Conservation (phyloP, 495 filamentous ascomycete genomes). For the Tuber melanosporum region DNA sequence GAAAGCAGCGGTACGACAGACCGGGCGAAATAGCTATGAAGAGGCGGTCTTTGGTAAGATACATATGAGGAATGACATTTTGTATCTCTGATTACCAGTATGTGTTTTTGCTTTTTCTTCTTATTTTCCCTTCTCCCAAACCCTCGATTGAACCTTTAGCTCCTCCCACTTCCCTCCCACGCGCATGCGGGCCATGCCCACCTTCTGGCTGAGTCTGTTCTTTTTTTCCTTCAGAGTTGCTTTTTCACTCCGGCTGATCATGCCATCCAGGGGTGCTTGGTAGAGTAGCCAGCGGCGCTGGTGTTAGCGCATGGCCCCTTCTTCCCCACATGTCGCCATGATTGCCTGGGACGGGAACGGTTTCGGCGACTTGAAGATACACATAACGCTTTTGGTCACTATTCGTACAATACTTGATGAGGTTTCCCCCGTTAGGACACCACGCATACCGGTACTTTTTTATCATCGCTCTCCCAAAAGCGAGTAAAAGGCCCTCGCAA, state of each 20-base stretch:
- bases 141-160: conserved; percentile 23
- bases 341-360: conserved; percentile 30
- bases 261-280: conserved; percentile 14
- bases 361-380: conserved; percentile 16
- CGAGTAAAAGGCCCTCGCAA: not conserved
- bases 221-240: not conserved
- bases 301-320: conserved; percentile 9
- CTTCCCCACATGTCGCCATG: conserved; percentile 39
- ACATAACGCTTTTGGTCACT: not conserved
- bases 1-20: not conserved
- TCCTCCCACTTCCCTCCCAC: conserved; percentile 10
- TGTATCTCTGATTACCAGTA: not conserved
- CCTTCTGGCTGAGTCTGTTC: not conserved
- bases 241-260: conserved; percentile 30
- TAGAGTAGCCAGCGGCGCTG: not conserved
- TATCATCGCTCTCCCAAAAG: not conserved
- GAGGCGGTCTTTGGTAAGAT: not conserved
- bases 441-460: not conserved
- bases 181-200: conserved; percentile 13
- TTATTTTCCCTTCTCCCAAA: not conserved
- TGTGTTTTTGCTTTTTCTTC: not conserved
- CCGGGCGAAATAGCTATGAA: not conserved
- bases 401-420: not conserved
- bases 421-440: not conserved
- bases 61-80: not conserved